A percentile compares a stretch with the other conserved stretches of the same genome.
Evolutionary conservation across 441 rosid genomes (phyloP).

Genomic region (Oxalis stricta): DNA sequence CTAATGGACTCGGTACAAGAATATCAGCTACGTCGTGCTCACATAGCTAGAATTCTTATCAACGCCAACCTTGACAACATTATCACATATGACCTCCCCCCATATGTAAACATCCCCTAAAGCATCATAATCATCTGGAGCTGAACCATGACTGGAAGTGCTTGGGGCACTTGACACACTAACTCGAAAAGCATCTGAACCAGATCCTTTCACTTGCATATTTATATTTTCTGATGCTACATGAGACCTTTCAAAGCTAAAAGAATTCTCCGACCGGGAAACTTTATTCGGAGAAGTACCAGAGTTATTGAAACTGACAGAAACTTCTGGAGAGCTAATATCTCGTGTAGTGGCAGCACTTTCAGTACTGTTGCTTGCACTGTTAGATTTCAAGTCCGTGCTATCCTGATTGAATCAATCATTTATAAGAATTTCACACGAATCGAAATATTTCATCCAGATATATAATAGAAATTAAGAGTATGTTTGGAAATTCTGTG

Average conservation of each 20-base stretch:
- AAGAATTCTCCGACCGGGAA: conserved; percentile 43
- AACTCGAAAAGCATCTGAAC: conserved; percentile 82
- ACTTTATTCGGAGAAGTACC: conserved; percentile 40
- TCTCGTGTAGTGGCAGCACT: conserved; percentile 45
- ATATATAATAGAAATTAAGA: not conserved
- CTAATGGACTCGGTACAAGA: conserved; percentile 71
- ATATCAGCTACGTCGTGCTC: conserved; percentile 55
- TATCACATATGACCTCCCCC: conserved; percentile 84
- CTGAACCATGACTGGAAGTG: conserved; percentile 93
- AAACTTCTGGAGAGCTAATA: conserved; percentile 50
- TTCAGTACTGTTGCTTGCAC: conserved; percentile 74
- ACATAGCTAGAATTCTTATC: conserved; percentile 39
- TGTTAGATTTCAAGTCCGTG: conserved; percentile 69
- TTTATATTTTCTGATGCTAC: conserved; percentile 65
- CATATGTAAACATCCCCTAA: conserved; percentile 89
- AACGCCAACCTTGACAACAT: conserved; percentile 37
- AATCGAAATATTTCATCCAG: not conserved
- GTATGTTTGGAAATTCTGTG: conserved; percentile 2
- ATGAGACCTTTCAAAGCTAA: conserved; percentile 68
- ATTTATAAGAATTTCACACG: conserved; percentile 7
- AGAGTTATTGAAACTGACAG: conserved; percentile 33
- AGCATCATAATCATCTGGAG: conserved; percentile 87
- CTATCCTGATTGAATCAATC: conserved; percentile 57
- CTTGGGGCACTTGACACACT: conserved; percentile 94
- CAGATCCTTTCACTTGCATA: conserved; percentile 75